Base-by-base conservation (phyloP, 2,329 filamentous ascomycete species). In the Verticillium klebahnii region DNA sequence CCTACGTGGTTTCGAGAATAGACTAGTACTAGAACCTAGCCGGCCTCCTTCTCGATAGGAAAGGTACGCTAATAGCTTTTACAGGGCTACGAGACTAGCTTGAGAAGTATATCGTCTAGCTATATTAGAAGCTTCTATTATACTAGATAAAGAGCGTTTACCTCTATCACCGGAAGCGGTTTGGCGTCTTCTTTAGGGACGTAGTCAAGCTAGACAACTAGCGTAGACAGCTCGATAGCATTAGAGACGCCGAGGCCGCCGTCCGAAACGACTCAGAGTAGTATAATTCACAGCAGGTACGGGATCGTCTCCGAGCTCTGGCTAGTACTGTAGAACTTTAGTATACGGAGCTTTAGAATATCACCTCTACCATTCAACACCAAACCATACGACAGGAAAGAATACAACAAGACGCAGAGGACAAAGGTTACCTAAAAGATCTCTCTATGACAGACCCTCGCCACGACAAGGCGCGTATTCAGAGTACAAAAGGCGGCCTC, bases 71-170 rank as follows among this genome's bases (percentile, higher is more conserved):
- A 6, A 6, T 29, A 14, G 15, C 29, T 1, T 17, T 36, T 5
- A 5, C 25, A 5, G 31, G 59, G 23, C 19, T 72, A 23, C 63
- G 62, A 58, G 17, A 2, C 39, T 45, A 71, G 50, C 59, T 72
- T 23, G 62, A 74, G 55, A 61, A 66, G 8, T 59, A 57, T 7
- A 67, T 79, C n/a, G 31, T 73, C 32, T 50, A 70, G 32, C 72
- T 80, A 29, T 80, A 79, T 64, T 67, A 73, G 60, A 69, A 67
- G 59, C 69, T 80, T 32, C 71, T 80, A n/a, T 39, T 65, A 2
- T 79, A 77, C 64, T 70, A 75, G 65, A 78, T 79, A 60, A 77
- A 75, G 66, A 79, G 75, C 60, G 67, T 77, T 54, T 74, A 68
- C 59, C 71, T 67, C 6, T 78, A 74, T 66, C 23, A 75, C 63